Evolutionary conservation across 805 yeast species (phyloP), one percentile per base, ranked within the genome.

Genomic region (Ascoidea asiatica): DNA sequence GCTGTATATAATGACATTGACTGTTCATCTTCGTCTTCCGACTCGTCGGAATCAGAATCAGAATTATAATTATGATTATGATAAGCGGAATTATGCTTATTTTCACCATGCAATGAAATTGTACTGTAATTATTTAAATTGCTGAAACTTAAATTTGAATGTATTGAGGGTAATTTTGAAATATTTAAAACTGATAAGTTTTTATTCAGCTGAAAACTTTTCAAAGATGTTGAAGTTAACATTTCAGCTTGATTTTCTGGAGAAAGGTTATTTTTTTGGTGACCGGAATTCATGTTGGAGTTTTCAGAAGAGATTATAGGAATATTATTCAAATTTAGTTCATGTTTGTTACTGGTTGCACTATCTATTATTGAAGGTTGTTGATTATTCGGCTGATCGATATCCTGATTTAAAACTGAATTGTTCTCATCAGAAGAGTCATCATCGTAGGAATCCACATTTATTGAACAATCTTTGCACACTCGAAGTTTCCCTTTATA

Each of bases 401-500:
- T 48, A 21, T 57, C 52, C n/a, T n/a, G n/a, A n/a, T n/a, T n/a
- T n/a, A n/a, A n/a, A n/a, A n/a, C n/a, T n/a, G n/a, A n/a, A n/a
- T n/a, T n/a, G 21, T 81, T 84, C 53, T 81, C 89, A 61, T 87
- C 79, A 3, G 86, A 72, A 48, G 82, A 83, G 21, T 80, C 85
- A 54, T 78, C 84, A 46, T 77, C 75, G 51, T 79, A 77, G 1
- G 77, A 67, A 41, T 23, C 11, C 11, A 23, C 11, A 11, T 11
- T 23, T 23, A 23, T 6, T 7, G 69, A 71, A 57, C 97, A 88
- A 1, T 81, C 77, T 44, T 73, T 69, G 55, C 96, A 88, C 1
- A 82, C 86, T 46, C 95, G 64, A 71, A 82, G 72, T 56, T 72
- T 79, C 18, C 89, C 94, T 21, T 67, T 67, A 52, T 72, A 67